These are phyloP conservation scores for Hirschioporus abietinus DNA, from an alignment of 768 basidiomycete species.

Conservation along the genomic window DNA sequence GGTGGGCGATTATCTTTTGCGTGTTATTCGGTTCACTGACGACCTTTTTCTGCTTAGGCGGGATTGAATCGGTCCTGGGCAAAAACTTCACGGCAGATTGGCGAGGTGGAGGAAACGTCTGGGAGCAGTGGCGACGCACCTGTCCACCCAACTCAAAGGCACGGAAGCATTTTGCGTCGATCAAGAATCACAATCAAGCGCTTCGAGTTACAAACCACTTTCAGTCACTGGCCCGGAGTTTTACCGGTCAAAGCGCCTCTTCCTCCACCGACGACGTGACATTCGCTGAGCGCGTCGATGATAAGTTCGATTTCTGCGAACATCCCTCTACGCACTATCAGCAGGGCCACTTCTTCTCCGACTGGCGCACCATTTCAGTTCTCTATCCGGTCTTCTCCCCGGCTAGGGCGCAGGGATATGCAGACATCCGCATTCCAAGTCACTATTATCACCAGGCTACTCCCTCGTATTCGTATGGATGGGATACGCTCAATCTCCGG, in stretches of 20 bases:
- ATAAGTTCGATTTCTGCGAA: constrained; percentile 70
- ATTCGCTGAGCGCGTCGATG: constrained; percentile 60
- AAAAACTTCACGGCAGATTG: constrained; percentile 76
- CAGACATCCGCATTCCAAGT: constrained; percentile 90
- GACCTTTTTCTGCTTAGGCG: neutral
- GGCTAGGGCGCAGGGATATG: constrained; percentile 77
- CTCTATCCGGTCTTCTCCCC: constrained; percentile 96
- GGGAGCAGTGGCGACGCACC: constrained; percentile 91
- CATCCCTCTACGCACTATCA: constrained; percentile 78
- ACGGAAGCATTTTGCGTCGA: constrained; percentile 75
- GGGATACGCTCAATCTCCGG: constrained; percentile 72
- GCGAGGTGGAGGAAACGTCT: constrained; percentile 77
- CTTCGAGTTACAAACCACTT: neutral
- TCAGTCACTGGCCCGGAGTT: neutral
- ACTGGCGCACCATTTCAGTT: constrained; percentile 84
- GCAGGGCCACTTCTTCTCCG: constrained; percentile 96
- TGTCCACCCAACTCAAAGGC: constrained; percentile 77
- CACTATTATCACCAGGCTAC: constrained; percentile 93
- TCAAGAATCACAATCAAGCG: constrained; percentile 35
- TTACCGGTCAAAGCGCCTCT: constrained; percentile 17
- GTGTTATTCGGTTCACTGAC: neutral
- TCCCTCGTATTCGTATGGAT: constrained; percentile 81
- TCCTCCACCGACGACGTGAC: constrained; percentile 49
- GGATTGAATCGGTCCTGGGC: constrained; percentile 35
- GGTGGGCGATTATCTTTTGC: constrained; percentile 13